Percentiles rank a stretch among this genome's conserved stretches.
phyloP scores from a whole-genome alignment of 2,329 filamentous ascomycete species.

The Exophiala spinifera region DNA sequence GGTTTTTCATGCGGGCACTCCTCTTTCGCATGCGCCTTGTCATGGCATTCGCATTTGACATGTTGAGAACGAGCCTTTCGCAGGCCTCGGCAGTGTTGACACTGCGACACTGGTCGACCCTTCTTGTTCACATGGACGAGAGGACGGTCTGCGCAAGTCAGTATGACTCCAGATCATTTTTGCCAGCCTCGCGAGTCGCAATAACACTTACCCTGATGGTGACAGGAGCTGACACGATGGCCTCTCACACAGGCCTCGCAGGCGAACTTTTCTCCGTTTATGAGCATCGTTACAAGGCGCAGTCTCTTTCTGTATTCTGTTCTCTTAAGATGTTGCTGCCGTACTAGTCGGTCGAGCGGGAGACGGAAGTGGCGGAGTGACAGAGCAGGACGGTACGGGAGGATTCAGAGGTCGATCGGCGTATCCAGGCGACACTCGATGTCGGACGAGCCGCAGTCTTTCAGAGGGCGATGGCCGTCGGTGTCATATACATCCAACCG shows the following conservation, averaged over 20 bases:
- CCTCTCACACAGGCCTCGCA: conserved; percentile 98
- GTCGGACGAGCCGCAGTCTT: neutral
- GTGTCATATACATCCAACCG: neutral
- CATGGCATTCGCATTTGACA: conserved; percentile 93
- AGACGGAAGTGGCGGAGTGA: neutral
- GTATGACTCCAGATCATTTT: conserved; percentile 6
- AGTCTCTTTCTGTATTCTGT: neutral
- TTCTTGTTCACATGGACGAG: conserved; percentile 96
- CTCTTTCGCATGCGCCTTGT: conserved; percentile 59
- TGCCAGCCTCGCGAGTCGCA: conserved; percentile 8
- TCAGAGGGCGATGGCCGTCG: neutral
- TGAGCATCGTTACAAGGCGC: conserved; percentile 59
- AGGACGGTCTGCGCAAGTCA: conserved; percentile 66
- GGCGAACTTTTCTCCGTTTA: conserved; percentile 95
- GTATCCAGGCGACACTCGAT: neutral
- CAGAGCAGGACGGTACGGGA: neutral
- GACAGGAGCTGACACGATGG: conserved; percentile 98
- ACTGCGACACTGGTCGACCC: conserved; percentile 95
- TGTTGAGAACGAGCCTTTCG: conserved; percentile 95
- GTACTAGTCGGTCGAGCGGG: neutral
- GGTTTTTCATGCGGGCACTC: conserved; percentile 35
- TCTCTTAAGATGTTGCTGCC: neutral
- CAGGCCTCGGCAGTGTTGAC: conserved; percentile 90
- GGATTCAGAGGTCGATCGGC: too few relatives aligned
- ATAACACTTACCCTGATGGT: conserved; percentile 76